A percentile compares a stretch with the other conserved stretches of the same genome.
These are phyloP conservation scores for Hypoxylon sp. DNA, from an alignment of 2,329 filamentous ascomycete species.

Conservation along the genomic window DNA sequence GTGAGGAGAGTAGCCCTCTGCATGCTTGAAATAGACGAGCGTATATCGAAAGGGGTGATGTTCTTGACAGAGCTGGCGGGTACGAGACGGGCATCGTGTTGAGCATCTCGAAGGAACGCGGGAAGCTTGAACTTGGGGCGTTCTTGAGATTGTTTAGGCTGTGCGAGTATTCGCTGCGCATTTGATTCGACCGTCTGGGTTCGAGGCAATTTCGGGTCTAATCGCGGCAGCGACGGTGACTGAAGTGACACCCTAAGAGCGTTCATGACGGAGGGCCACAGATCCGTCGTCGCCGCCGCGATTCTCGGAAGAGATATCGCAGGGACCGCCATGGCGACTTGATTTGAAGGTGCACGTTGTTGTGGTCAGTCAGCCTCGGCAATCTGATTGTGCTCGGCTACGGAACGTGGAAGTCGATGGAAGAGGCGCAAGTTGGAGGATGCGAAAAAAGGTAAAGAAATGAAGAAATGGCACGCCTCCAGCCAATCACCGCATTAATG, in stretches of 20 bases:
- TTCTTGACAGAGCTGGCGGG: conserved; percentile 24
- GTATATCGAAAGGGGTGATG: conserved; percentile 44
- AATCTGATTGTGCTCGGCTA: neutral
- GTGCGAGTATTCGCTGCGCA: conserved; percentile 14
- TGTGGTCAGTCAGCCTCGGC: conserved; percentile 11
- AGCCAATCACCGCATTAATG: conserved; percentile 21
- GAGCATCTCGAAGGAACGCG: conserved; percentile 47
- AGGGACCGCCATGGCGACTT: conserved; percentile 44
- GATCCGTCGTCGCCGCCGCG: conserved; percentile 53
- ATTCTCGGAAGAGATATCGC: conserved; percentile 48
- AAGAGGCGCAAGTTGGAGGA: conserved; percentile 16
- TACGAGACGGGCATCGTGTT: conserved; percentile 32
- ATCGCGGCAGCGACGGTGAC: conserved; percentile 30
- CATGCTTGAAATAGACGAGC: conserved; percentile 45
- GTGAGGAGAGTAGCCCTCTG: conserved; percentile 43
- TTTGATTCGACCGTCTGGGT: conserved; percentile 17
- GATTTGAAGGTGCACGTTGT: conserved; percentile 13
- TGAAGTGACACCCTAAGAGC: conserved; percentile 50
- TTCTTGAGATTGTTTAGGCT: conserved; percentile 19
- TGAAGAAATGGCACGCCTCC: conserved; percentile 5
- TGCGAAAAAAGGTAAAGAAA: conserved; percentile 15
- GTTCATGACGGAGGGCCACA: conserved; percentile 57
- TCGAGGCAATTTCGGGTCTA: conserved; percentile 16
- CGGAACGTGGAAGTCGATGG: neutral
- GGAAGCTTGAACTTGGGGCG: conserved; percentile 42